Conservation (phyloP, 176 grass and related monocot species). For the Chrysopogon serrulatus region DNA sequence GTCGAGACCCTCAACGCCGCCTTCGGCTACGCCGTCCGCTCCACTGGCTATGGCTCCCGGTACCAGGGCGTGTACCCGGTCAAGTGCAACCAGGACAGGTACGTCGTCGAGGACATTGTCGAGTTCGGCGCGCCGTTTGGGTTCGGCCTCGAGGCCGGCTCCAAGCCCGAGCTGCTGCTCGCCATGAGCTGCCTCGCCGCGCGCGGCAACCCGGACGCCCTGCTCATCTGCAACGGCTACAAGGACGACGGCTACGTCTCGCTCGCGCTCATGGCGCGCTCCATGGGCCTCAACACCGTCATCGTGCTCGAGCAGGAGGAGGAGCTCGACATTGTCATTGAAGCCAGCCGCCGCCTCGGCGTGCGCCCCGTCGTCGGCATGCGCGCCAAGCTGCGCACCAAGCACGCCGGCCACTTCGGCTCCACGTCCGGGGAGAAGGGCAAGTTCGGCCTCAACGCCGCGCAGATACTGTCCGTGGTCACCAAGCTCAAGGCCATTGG, state of each 20-base stretch:
- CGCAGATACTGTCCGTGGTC: slow-evolving; percentile 70
- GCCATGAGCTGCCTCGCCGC: slow-evolving; percentile 77
- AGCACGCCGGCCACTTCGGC: slow-evolving; percentile 91
- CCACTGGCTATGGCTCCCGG: slow-evolving; percentile 48
- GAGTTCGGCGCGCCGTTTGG: slow-evolving; percentile 74
- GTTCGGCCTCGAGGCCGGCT: slow-evolving; percentile 87
- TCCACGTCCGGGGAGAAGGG: slow-evolving; percentile 92
- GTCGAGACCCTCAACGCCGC: slow-evolving; percentile 71
- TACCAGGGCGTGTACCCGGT: slow-evolving; percentile 98
- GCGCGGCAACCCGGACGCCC: slow-evolving; percentile 59
- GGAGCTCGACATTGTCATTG: slow-evolving; percentile 89
- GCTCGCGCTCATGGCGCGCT: slow-evolving; percentile 66
- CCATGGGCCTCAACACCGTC: slow-evolving; percentile 74
- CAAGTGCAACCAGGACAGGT: slow-evolving; percentile 94
- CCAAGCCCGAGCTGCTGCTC: slow-evolving; percentile 89
- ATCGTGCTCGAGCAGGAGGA: slow-evolving; percentile 97
- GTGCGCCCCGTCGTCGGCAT: slow-evolving; percentile 74
- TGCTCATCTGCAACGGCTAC: slow-evolving; percentile 94
- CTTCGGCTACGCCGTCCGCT: slow-evolving; percentile 68
- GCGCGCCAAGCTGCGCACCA: slow-evolving; percentile 95
- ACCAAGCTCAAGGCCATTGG: slow-evolving; percentile 55
- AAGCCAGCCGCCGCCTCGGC: slow-evolving; percentile 57
- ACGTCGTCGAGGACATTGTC: slow-evolving; percentile 92
- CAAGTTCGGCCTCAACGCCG: slow-evolving; percentile 83
- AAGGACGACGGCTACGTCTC: slow-evolving; percentile 87